Evolutionary conservation across 2,329 filamentous ascomycete species (phyloP).

Genomic region (Cordyceps pruinosa): DNA sequence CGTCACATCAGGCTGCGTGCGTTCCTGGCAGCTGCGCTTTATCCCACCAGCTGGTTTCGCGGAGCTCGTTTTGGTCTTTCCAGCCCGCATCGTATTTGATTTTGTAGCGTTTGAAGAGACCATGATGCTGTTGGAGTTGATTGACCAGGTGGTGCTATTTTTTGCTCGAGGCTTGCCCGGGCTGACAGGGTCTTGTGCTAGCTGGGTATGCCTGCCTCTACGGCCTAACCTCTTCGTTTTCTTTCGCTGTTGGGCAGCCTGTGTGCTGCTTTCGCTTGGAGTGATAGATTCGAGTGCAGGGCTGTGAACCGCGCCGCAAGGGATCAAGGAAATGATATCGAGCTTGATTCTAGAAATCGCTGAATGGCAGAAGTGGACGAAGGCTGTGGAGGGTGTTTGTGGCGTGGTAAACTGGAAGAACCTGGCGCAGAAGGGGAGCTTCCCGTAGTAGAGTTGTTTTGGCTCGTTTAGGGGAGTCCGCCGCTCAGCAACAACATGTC

Average conservation of each 20-base stretch:
- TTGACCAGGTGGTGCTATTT: background rate
- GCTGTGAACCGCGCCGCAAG: background rate
- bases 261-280: background rate
- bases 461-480: background rate
- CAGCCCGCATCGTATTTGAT: background rate
- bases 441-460: background rate
- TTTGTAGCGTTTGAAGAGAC: background rate
- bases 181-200: background rate
- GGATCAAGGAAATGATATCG: conserved; percentile 1
- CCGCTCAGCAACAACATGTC: background rate
- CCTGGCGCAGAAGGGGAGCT: background rate
- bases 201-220: background rate
- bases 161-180: background rate
- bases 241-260: background rate
- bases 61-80: background rate
- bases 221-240: background rate
- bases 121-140: background rate
- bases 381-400: background rate
- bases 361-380: background rate
- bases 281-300: background rate
- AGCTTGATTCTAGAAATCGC: conserved; percentile 6
- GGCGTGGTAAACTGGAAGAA: background rate
- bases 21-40: background rate
- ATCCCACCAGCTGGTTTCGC: background rate
- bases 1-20: conserved; percentile 20